Evolutionary conservation across 1,284 basidiomycete genomes (phyloP).

Genomic region (Erythrobasidium hasegawianum): DNA sequence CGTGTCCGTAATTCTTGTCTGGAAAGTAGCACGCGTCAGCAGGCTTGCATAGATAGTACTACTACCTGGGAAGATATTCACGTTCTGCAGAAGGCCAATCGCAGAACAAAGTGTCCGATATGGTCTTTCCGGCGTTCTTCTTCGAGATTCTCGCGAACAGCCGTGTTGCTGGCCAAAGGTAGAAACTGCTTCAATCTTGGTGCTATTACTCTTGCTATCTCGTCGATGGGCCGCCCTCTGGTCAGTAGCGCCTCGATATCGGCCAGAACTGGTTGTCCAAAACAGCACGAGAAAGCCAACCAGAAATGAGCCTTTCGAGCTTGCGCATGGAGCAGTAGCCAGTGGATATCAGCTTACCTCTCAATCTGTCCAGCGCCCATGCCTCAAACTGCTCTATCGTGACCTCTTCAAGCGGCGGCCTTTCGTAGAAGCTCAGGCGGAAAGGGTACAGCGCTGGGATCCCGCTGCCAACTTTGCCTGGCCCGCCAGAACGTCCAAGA

Average conservation of each 20-base stretch:
- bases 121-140: slow-evolving; percentile 79
- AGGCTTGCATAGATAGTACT: too few relatives aligned
- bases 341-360: slow-evolving; percentile 48
- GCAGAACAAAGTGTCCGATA: slow-evolving; percentile 88
- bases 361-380: slow-evolving; percentile 81
- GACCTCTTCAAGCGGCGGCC: slow-evolving; percentile 81
- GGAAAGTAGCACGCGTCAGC: slow-evolving; percentile 6
- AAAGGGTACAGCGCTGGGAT: slow-evolving; percentile 56
- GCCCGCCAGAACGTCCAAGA: slow-evolving; percentile 3
- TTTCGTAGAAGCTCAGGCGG: slow-evolving; percentile 81
- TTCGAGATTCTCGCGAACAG: slow-evolving; percentile 52
- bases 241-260: slow-evolving; percentile 90
- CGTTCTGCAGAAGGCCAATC: slow-evolving; percentile 94
- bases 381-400: slow-evolving; percentile 95
- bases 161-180: slow-evolving; percentile 63
- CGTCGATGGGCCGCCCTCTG: slow-evolving; percentile 74
- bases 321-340: slow-evolving; percentile 15
- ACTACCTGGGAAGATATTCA: slow-evolving; percentile 52
- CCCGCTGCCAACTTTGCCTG: slow-evolving; percentile 8
- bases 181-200: slow-evolving; percentile 67
- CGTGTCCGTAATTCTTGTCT: slow-evolving; percentile 87
- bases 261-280: slow-evolving; percentile 60
- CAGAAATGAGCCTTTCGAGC: too few relatives aligned
- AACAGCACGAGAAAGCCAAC: neutral
- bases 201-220: slow-evolving; percentile 63